Percentiles rank a stretch among this genome's conserved stretches.
Conservation (phyloP, 1,139 yeast genomes). For the Magnusiomyces tetraspermus region DNA sequence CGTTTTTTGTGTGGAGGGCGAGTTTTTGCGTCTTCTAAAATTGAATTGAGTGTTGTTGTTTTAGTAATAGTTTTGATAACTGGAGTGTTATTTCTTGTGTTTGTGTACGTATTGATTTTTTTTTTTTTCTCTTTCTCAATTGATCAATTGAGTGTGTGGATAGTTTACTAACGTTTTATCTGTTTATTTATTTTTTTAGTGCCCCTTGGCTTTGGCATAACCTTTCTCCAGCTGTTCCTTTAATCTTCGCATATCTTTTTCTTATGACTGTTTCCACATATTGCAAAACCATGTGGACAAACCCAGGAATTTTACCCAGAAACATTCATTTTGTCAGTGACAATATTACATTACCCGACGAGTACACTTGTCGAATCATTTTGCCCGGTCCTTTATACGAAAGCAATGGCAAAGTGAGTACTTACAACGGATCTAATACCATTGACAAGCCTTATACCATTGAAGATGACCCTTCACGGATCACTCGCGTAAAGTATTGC, state of each 20-base stretch:
- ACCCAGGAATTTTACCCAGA: slow-evolving; percentile 65
- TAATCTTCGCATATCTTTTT: slow-evolving; percentile 54
- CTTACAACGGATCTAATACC: too few species aligned
- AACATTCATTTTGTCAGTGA: slow-evolving; percentile 51
- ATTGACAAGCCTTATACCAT: too few species aligned
- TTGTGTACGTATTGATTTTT: slow-evolving; percentile 30
- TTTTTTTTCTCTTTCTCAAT: slow-evolving; percentile 14
- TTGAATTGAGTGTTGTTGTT: slow-evolving; percentile 35
- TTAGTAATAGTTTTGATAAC: slow-evolving; percentile 37
- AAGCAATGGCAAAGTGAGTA: background rate
- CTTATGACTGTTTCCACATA: slow-evolving; percentile 40
- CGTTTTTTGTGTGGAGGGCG: slow-evolving; percentile 58
- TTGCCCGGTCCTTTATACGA: slow-evolving; percentile 38
- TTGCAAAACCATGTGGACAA: slow-evolving; percentile 47
- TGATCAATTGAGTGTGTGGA: background rate
- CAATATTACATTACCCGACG: slow-evolving; percentile 43
- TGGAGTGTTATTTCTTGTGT: slow-evolving; percentile 42
- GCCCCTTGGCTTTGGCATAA: slow-evolving; percentile 52
- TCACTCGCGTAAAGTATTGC: slow-evolving; percentile 46
- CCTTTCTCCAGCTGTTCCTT: slow-evolving; percentile 48
- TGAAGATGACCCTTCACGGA: slow-evolving; percentile 16
- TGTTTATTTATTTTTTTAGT: slow-evolving; percentile 12
- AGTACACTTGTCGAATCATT: slow-evolving; percentile 48
- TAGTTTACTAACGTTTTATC: background rate
- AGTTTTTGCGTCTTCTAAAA: slow-evolving; percentile 36